Percentiles rank a stretch among this genome's conserved stretches.
These are phyloP conservation scores for Colletotrichum navitas DNA, from an alignment of 2,329 filamentous ascomycete genomes.

Conservation along the genomic window DNA sequence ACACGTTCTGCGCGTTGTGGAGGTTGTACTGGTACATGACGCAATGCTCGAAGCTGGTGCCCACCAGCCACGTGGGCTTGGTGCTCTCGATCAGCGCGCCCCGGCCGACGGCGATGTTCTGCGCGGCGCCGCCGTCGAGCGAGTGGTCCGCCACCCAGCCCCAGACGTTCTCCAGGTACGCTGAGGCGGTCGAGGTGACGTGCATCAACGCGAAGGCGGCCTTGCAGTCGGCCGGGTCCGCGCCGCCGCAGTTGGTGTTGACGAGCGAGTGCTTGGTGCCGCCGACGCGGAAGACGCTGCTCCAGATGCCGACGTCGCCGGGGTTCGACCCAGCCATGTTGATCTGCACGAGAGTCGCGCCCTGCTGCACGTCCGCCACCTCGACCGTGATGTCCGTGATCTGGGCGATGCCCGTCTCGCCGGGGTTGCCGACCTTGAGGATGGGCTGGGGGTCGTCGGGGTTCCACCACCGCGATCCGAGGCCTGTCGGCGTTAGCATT, in stretches of 20 bases:
- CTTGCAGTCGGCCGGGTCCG: constrained; percentile 55
- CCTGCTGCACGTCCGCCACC: constrained; percentile 58
- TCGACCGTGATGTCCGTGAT: constrained; percentile 67
- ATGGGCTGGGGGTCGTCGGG: constrained; percentile 59
- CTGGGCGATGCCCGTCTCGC: constrained; percentile 63
- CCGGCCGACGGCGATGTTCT: constrained; percentile 60
- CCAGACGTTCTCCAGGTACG: constrained; percentile 68
- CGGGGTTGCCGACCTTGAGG: constrained; percentile 62
- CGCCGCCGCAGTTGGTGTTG: constrained; percentile 52
- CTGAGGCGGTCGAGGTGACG: constrained; percentile 58
- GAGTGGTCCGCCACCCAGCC: constrained; percentile 63
- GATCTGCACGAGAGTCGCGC: constrained; percentile 58
- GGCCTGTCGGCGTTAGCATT: constrained; percentile 46
- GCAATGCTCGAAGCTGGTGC: constrained; percentile 64
- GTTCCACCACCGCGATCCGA: constrained; percentile 60
- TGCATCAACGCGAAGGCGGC: constrained; percentile 64
- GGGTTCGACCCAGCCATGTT: constrained; percentile 61
- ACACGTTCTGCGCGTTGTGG: constrained; percentile 58
- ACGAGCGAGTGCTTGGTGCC: constrained; percentile 57
- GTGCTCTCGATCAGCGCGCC: constrained; percentile 61
- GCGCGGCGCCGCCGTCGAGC: constrained; percentile 58
- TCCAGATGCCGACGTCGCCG: constrained; percentile 65
- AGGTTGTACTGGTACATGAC: constrained; percentile 67
- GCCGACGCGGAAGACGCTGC: constrained; percentile 60
- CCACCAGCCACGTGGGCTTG: constrained; percentile 65